phyloP scores from a whole-genome alignment of 441 rosid species.

The Croton setiger region DNA sequence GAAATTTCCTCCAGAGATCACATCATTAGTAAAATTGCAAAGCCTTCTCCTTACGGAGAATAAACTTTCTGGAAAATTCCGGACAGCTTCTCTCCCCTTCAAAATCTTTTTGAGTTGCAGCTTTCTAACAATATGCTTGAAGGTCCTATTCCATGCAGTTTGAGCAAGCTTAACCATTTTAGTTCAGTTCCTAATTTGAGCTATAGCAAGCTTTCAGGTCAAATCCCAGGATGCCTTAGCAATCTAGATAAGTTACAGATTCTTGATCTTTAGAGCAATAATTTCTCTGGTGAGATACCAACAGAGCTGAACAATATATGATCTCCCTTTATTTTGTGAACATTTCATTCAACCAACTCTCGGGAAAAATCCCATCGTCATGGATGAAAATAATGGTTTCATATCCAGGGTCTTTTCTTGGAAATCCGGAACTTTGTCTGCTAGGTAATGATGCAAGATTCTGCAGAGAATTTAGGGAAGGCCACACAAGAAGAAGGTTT shows the following conservation, averaged over 20 bases:
- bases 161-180: constrained; percentile 37
- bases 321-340: constrained; percentile 36
- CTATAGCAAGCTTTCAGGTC: constrained; percentile 34
- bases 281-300: constrained; percentile 37
- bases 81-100: constrained; percentile 26
- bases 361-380: constrained; percentile 31
- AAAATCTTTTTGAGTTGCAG: constrained; percentile 32
- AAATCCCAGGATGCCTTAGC: constrained; percentile 37
- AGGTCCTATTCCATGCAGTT: constrained; percentile 37
- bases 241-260: constrained; percentile 35
- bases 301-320: constrained; percentile 32
- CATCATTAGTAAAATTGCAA: constrained; percentile 25
- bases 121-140: constrained; percentile 33
- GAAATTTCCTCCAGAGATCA: constrained; percentile 30
- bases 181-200: constrained; percentile 38
- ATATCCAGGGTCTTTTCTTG: constrained; percentile 35
- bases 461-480: constrained; percentile 13
- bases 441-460: constrained; percentile 19
- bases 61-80: constrained; percentile 30
- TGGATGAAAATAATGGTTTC: constrained; percentile 30
- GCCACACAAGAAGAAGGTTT: constrained; percentile 16
- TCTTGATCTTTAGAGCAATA: constrained; percentile 44
- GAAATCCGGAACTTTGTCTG: constrained; percentile 40
- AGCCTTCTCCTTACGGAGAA: constrained; percentile 36
- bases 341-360: constrained; percentile 42